Base-by-base conservation (phyloP, 2,329 filamentous ascomycete genomes). In the Fusarium bulbicola region DNA sequence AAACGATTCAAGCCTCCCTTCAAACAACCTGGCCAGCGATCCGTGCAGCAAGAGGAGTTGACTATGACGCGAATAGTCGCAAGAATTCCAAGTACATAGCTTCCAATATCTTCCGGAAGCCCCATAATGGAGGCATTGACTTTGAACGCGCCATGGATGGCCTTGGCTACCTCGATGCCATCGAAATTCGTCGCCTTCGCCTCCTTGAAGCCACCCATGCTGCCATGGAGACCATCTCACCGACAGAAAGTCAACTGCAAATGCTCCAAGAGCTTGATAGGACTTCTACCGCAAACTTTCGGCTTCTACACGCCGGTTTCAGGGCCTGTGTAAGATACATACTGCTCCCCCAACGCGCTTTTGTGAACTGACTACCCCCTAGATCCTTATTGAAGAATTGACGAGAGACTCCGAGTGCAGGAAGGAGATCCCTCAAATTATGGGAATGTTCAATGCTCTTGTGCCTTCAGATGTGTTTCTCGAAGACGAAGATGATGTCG, bases 391-490 rank as follows among this genome's bases (percentile, higher is more conserved):
- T 57, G 49, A 77, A 7, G 68, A 76, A 32, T 59, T 80, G 37
- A 68, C 59, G 15, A 63, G 63, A 24, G 62, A 65, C 26, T 37
- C 46, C 26, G 42, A 66, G 5, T 21, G 42, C 24, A 60, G 58
- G 56, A 72, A 74, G 32, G 63, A 75, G 20, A 45, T 54, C 7
- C 60, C 73, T 11, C 67, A 73, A 20, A 74, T 81, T 39, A 79
- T 83, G 81, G 81, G 80, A 28, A 74, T 76, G 12, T 70, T 83
- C 30, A 83, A 84, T 54, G 77, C 82, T 11, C 69, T 84, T 26
- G 81, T 83, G 39, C 80, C 82, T 2, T 63, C 81, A 2, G 60
- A 71, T 15, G 58, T 74, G 14, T 64, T 78, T 16, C 66, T 78
- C 24, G 63, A 72, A 39, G 57, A 72, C 21, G 59, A 64, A 5